Percentiles rank a stretch among this genome's conserved stretches.
Conservation (phyloP, 2,329 filamentous ascomycete species). For the Aspergillus neoniger region DNA sequence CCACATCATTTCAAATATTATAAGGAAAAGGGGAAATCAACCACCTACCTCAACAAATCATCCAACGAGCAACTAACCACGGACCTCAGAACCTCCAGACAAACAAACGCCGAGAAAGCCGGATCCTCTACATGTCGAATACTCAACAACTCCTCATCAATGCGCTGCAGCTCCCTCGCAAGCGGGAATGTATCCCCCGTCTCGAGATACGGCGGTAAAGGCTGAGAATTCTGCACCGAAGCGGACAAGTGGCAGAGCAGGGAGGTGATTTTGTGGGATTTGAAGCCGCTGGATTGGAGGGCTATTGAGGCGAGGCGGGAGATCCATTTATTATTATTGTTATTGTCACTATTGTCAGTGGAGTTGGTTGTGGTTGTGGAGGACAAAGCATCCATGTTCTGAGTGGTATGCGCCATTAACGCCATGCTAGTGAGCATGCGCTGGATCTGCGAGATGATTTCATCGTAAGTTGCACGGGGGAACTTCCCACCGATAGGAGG, state of each 20-base stretch:
- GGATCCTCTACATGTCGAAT: slow-evolving; percentile 66
- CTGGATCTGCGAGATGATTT: slow-evolving; percentile 59
- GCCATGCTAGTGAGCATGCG: slow-evolving; percentile 62
- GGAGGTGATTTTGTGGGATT: slow-evolving; percentile 51
- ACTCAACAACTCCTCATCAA: slow-evolving; percentile 62
- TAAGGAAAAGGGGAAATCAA: neutral
- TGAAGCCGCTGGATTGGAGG: slow-evolving; percentile 56
- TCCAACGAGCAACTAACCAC: slow-evolving; percentile 33
- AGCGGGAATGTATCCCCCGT: slow-evolving; percentile 63
- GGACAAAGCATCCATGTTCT: slow-evolving; percentile 47
- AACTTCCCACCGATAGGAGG: slow-evolving; percentile 72
- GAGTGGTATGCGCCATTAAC: slow-evolving; percentile 63
- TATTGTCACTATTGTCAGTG: no score
- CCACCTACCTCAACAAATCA: slow-evolving; percentile 31
- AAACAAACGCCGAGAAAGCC: slow-evolving; percentile 71
- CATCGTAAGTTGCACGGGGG: slow-evolving; percentile 63
- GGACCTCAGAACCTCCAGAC: slow-evolving; percentile 61
- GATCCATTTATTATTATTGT: slow-evolving; percentile 55
- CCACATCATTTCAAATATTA: slow-evolving; percentile 20
- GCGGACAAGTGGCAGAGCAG: slow-evolving; percentile 69
- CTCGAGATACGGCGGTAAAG: slow-evolving; percentile 68
- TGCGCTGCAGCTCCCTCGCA: slow-evolving; percentile 55
- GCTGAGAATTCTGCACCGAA: slow-evolving; percentile 63
- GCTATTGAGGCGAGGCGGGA: slow-evolving; percentile 59
- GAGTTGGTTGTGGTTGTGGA: neutral